Evolutionary conservation across 352 stramenopile species (phyloP).

Genomic region (Globisporangium rhizosaccharum): DNA sequence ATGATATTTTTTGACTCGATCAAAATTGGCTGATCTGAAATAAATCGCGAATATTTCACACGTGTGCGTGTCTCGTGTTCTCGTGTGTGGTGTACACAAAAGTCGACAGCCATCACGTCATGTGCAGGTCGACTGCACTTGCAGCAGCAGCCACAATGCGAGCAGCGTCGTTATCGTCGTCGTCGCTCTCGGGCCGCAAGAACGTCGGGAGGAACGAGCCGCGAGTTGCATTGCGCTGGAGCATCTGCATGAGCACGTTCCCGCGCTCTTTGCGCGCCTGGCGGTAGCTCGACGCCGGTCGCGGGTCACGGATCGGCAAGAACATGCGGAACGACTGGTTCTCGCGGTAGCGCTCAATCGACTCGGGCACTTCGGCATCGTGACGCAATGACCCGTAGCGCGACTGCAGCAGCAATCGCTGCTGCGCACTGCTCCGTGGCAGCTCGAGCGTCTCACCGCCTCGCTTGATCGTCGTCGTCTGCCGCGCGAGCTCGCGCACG

Average conservation of each 20-base stretch:
- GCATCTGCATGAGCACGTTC: constrained; percentile 58
- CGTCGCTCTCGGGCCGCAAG: neutral
- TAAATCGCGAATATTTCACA: too few species aligned
- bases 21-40: too few species aligned
- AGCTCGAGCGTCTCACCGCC: neutral
- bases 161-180: neutral
- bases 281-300: constrained; percentile 35
- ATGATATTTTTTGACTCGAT: neutral
- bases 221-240: constrained; percentile 23
- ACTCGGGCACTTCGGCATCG: constrained; percentile 30
- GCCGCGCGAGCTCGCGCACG: constrained; percentile 17
- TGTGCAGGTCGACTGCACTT: too few species aligned
- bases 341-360: constrained; percentile 31
- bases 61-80: too few species aligned
- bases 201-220: constrained; percentile 13
- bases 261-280: constrained; percentile 24
- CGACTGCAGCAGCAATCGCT: constrained; percentile 25
- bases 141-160: too few species aligned
- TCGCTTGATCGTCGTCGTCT: neutral
- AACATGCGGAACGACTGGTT: constrained; percentile 57
- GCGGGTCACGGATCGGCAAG: constrained; percentile 42
- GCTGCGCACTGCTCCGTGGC: constrained; percentile 12
- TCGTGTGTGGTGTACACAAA: too few species aligned
- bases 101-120: too few species aligned
- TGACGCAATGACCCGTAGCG: constrained; percentile 25